Evolutionary conservation across 1,284 basidiomycete genomes (phyloP).

Genomic region (Ganoderma sp.): DNA sequence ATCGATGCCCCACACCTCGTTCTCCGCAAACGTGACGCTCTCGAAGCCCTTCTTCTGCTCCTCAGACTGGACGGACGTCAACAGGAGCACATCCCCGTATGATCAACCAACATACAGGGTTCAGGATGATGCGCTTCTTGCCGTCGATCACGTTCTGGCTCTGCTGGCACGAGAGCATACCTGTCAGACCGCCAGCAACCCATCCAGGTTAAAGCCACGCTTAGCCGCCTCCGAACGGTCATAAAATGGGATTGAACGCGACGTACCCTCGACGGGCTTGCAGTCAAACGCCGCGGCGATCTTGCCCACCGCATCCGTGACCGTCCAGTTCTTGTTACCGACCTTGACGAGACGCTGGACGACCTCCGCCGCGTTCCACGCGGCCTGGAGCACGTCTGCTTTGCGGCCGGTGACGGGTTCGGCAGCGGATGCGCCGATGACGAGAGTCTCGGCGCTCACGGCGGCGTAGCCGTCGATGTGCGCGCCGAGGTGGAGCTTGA

Average conservation of each 20-base stretch:
- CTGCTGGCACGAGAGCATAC: slow-evolving; percentile 92
- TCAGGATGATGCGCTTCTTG: slow-evolving; percentile 94
- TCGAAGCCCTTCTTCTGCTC: slow-evolving; percentile 87
- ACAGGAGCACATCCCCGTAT: not conserved
- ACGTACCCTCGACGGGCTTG: slow-evolving; percentile 88
- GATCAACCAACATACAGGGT: slow-evolving; percentile 55
- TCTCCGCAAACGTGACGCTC: slow-evolving; percentile 85
- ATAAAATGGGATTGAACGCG: too few species aligned
- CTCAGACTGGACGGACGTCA: slow-evolving; percentile 50
- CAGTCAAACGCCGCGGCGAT: slow-evolving; percentile 78
- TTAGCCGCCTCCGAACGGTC: not conserved
- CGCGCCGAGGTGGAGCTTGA: slow-evolving; percentile 94
- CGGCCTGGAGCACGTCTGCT: slow-evolving; percentile 93
- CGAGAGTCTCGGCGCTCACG: slow-evolving; percentile 89
- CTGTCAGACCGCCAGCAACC: slow-evolving; percentile 44
- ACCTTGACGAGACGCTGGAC: slow-evolving; percentile 88
- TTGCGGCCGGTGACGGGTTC: slow-evolving; percentile 83
- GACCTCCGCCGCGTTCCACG: slow-evolving; percentile 90
- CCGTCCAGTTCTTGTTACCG: slow-evolving; percentile 93
- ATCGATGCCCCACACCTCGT: slow-evolving; percentile 96
- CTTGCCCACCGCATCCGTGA: slow-evolving; percentile 87
- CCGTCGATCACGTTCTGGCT: slow-evolving; percentile 94
- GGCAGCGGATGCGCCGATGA: slow-evolving; percentile 77
- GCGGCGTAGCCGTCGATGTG: slow-evolving; percentile 96
- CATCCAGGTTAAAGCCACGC: not conserved